Base-by-base conservation (phyloP, 768 basidiomycete genomes). In the Neoboletus brunneissimus region DNA sequence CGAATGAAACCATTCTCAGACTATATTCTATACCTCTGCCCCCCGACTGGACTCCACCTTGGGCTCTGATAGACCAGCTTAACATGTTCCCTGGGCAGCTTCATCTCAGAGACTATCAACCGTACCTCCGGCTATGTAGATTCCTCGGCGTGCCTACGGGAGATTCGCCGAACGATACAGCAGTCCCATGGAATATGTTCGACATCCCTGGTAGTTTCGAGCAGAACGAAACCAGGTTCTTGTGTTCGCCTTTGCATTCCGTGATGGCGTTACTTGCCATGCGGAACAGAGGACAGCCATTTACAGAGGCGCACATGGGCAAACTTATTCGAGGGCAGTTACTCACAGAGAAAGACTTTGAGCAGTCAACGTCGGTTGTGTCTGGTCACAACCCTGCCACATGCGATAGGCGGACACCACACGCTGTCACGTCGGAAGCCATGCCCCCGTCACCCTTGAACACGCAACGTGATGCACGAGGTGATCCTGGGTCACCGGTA, bases 1-100 rank as follows among this genome's bases (percentile, higher is more conserved):
- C 61, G 61, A 2, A 75, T 74, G 71, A 62, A 64, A 23, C 57
- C 74, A 7, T 72, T 27, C 64, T 69, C 8, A 32, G 4, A 4
- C 54, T 67, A 0, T 50, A 56, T 16, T 12, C 29, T 5, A 47
- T 60, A 29, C 65, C 63, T 3, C 15, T 54, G 0, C 53, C 53
- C 4, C 18, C 34, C 3, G 48, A 44, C 22, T 54, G 55, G 60
- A 56, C 29, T 1, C 49, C 57, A 2, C 34, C 55, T 0, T 45
- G 45, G 38, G 18, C 8, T 13, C 11, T 58, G 18, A 50, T 65
- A 0, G 54, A 50, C 38, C 64, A 65, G 48, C 16, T 45, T 0
- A 45, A 25, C 16, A 16, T 27, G 61, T 71, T 67, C 5, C 20
- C 41, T 20, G 41, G 41, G 41, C 20, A 41, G 18, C 41, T 41